These are phyloP conservation scores for Nakazawaea laoshanensis DNA, from an alignment of 805 yeast genomes.

Conservation along the genomic window DNA sequence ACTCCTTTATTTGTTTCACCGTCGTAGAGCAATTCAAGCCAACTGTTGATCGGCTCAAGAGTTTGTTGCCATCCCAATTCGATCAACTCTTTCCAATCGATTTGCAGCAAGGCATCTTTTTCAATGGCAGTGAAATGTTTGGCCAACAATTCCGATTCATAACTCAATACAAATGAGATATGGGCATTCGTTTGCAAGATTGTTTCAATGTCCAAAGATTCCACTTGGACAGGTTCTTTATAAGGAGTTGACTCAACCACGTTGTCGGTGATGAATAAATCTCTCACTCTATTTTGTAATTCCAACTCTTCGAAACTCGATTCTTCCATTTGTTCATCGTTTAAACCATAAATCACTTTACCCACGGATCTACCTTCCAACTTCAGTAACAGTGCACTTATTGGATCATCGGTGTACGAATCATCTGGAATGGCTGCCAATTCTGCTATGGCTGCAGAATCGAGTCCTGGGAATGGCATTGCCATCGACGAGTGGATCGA, in stretches of 20 bases:
- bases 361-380: constrained; percentile 56
- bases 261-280: constrained; percentile 18
- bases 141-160: constrained; percentile 58
- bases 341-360: constrained; percentile 16
- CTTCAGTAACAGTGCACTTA: constrained; percentile 65
- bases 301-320: constrained; percentile 19
- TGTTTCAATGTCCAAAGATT: constrained; percentile 17
- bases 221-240: neutral
- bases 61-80: constrained; percentile 68
- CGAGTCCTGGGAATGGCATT: constrained; percentile 37
- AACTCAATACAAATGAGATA: constrained; percentile 74
- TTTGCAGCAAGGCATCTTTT: constrained; percentile 69
- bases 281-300: constrained; percentile 24
- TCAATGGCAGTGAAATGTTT: constrained; percentile 84
- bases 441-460: constrained; percentile 57
- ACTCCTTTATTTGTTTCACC: constrained; percentile 54
- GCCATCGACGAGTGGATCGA: constrained; percentile 22
- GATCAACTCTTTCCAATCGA: constrained; percentile 88
- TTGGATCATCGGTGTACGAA: constrained; percentile 57
- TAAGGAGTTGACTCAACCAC: constrained; percentile 1
- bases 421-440: constrained; percentile 85
- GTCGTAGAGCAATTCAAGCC: constrained; percentile 70
- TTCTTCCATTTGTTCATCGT: constrained; percentile 17
- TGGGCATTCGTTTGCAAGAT: constrained; percentile 46
- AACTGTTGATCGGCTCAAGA: constrained; percentile 63